phyloP scores from a whole-genome alignment of 106 monocot species.

The Dioscorea alata region DNA sequence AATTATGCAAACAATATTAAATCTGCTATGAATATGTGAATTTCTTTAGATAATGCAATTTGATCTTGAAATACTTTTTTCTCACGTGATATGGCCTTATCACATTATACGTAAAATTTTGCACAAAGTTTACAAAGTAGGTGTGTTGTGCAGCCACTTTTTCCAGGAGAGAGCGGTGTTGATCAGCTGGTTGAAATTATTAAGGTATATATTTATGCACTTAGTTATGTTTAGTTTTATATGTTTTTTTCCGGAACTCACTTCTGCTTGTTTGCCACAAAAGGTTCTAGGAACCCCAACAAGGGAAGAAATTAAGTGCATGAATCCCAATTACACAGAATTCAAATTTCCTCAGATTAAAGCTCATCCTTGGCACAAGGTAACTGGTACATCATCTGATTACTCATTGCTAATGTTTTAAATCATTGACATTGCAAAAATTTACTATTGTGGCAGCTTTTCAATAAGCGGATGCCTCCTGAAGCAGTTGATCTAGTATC shows the following conservation, averaged over 20 bases:
- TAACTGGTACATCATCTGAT: background rate
- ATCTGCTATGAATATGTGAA: too few relatives aligned
- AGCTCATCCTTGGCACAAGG: constrained; percentile 45
- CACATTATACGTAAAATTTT: too few relatives aligned
- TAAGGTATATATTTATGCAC: constrained; percentile 25
- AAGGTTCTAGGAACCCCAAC: constrained; percentile 56
- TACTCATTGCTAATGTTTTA: background rate
- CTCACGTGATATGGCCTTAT: too few relatives aligned
- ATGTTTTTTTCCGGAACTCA: background rate
- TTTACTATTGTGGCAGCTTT: constrained; percentile 25
- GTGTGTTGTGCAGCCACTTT: constrained; percentile 41
- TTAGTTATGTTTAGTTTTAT: background rate
- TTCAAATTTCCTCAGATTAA: constrained; percentile 52
- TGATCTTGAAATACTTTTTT: too few relatives aligned
- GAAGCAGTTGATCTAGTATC: constrained; percentile 41
- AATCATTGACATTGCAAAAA: background rate
- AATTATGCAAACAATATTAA: too few relatives aligned
- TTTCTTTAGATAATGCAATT: too few relatives aligned
- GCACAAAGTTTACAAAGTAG: background rate
- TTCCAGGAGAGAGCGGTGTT: constrained; percentile 63
- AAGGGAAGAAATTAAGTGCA: constrained; percentile 47
- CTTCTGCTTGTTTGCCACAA: constrained; percentile 2
- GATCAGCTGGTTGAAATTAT: constrained; percentile 65
- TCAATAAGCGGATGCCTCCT: constrained; percentile 33
- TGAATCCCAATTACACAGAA: constrained; percentile 51